These are phyloP conservation scores for Aspergillus phoenicis DNA, from an alignment of 2,329 filamentous ascomycete genomes.

Conservation along the genomic window DNA sequence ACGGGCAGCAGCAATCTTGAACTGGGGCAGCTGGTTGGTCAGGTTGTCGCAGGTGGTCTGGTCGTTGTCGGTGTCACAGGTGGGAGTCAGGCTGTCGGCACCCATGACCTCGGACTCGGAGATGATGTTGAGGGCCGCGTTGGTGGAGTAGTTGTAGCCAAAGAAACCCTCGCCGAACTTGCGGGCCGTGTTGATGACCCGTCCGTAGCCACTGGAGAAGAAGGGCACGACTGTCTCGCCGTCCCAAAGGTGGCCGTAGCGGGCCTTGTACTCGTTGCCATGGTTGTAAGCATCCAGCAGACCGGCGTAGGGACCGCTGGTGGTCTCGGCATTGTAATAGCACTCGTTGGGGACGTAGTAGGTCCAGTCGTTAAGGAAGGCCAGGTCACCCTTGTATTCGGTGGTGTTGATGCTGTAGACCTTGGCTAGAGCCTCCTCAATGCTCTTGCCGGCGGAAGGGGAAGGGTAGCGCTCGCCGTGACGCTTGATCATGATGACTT, in stretches of 20 bases:
- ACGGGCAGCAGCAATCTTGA: constrained; percentile 23
- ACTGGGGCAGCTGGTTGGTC: constrained; percentile 13
- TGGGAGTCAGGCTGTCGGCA: constrained; percentile 24
- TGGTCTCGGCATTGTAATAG: constrained; percentile 21
- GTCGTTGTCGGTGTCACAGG: constrained; percentile 19
- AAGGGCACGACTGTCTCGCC: constrained; percentile 21
- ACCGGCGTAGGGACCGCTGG: constrained; percentile 23
- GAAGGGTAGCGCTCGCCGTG: constrained; percentile 29
- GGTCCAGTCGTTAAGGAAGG: constrained; percentile 26
- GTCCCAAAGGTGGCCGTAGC: constrained; percentile 26
- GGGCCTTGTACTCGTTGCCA: constrained; percentile 22
- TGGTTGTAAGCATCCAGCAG: constrained; percentile 19
- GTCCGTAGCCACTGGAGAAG: constrained; percentile 23
- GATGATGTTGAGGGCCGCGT: constrained; percentile 27
- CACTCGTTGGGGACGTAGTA: constrained; percentile 25
- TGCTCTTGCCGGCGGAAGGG: constrained; percentile 5
- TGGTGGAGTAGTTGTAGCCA: constrained; percentile 23
- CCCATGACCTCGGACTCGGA: constrained; percentile 23
- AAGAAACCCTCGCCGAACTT: constrained; percentile 30
- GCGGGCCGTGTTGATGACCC: constrained; percentile 27
- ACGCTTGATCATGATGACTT: constrained; percentile 27
- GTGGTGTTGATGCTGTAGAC: constrained; percentile 10
- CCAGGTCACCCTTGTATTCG: constrained; percentile 20
- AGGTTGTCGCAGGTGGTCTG: constrained; percentile 16
- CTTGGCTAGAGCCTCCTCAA: constrained; percentile 22